Conservation (phyloP, 208 protist genomes). For the Crithidia acanthocephali region DNA sequence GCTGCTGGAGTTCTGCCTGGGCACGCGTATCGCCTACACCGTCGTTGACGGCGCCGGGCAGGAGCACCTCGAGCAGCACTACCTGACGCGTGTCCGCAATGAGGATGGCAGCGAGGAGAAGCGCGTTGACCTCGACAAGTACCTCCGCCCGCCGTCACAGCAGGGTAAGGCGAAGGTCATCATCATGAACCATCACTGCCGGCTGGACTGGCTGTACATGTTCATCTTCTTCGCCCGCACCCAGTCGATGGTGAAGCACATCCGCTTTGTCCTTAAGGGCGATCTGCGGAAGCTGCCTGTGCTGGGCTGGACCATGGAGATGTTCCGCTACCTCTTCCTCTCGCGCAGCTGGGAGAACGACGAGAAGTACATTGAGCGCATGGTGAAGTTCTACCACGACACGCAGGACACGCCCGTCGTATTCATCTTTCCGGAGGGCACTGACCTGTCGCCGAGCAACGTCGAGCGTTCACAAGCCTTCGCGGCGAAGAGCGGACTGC, state of each 20-base stretch:
- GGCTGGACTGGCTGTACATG: constrained; percentile 78
- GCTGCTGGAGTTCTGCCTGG: constrained; percentile 57
- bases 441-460: constrained; percentile 78
- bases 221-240: constrained; percentile 48
- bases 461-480: constrained; percentile 68
- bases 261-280: constrained; percentile 81
- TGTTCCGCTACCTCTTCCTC: constrained; percentile 88
- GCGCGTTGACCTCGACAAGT: constrained; percentile 25
- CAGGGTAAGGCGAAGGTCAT: constrained; percentile 82
- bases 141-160: constrained; percentile 44
- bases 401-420: constrained; percentile 47
- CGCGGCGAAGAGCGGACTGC: constrained; percentile 53
- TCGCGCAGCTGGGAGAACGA: constrained; percentile 77
- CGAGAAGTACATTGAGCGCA: constrained; percentile 56
- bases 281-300: constrained; percentile 60
- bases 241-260: constrained; percentile 14
- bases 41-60: constrained; percentile 58
- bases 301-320: constrained; percentile 80
- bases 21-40: constrained; percentile 66
- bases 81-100: neutral
- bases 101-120: constrained; percentile 15
- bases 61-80: constrained; percentile 41
- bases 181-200: constrained; percentile 88
- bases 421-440: constrained; percentile 89
- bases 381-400: constrained; percentile 59